phyloP scores from a whole-genome alignment of 2,329 filamentous ascomycete species.

The Fusarium sp. region DNA sequence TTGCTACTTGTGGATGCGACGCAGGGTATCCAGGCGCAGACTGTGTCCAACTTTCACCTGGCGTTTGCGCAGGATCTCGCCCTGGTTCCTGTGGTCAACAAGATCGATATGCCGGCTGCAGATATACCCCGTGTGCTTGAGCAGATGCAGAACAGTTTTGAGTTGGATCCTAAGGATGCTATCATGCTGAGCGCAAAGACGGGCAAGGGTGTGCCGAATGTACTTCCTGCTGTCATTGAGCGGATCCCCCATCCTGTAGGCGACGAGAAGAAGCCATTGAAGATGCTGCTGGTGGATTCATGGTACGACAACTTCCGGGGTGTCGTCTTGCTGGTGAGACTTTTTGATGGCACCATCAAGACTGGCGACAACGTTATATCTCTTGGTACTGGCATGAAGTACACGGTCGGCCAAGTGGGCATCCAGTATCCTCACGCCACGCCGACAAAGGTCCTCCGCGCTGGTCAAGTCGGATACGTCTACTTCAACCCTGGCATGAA shows the following conservation, averaged over 20 bases:
- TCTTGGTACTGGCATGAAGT: constrained; percentile 88
- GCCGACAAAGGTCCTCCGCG: constrained; percentile 81
- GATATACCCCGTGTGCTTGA: constrained; percentile 87
- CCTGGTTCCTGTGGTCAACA: constrained; percentile 94
- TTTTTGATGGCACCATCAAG: constrained; percentile 88
- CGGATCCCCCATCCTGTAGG: constrained; percentile 85
- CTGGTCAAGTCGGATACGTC: constrained; percentile 95
- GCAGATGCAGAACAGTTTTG: constrained; percentile 88
- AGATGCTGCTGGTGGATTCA: constrained; percentile 91
- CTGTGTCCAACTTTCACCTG: constrained; percentile 97
- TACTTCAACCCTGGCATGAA: constrained; percentile 99
- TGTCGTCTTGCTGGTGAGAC: constrained; percentile 87
- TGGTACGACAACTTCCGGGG: constrained; percentile 99
- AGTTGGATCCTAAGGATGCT: constrained; percentile 80
- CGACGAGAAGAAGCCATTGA: constrained; percentile 77
- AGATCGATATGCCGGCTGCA: constrained; percentile 91
- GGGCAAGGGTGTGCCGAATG: constrained; percentile 84
- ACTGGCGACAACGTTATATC: constrained; percentile 90
- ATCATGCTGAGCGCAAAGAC: constrained; percentile 91
- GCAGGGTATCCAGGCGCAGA: constrained; percentile 97
- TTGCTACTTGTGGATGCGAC: constrained; percentile 94
- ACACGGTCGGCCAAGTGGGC: constrained; percentile 94
- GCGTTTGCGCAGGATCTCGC: constrained; percentile 91
- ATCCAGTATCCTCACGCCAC: constrained; percentile 95
- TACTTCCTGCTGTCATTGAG: constrained; percentile 88